Evolutionary conservation across 805 yeast genomes (phyloP).

Genomic region (Phaffomyces opuntiae): DNA sequence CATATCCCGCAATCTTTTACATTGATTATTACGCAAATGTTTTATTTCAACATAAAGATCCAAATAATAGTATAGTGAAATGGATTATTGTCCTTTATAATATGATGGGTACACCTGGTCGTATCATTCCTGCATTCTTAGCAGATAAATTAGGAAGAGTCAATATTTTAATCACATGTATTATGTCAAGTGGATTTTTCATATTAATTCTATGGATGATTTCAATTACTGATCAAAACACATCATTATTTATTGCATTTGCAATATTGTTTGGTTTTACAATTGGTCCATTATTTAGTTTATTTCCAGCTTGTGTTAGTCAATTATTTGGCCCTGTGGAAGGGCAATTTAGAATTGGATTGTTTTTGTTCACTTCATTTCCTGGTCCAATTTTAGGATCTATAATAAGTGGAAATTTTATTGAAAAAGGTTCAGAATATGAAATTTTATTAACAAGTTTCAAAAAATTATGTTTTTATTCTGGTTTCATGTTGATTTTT

Average conservation of each 20-base stretch:
- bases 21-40: slow-evolving; percentile 18
- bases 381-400: slow-evolving; percentile 21
- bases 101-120: slow-evolving; percentile 19
- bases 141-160: slow-evolving; percentile 18
- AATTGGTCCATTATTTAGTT: slow-evolving; percentile 16
- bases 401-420: slow-evolving; percentile 20
- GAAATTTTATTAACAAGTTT: slow-evolving; percentile 9
- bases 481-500: slow-evolving; percentile 14
- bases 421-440: slow-evolving; percentile 4
- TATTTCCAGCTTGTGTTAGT: slow-evolving; percentile 19
- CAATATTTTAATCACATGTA: slow-evolving; percentile 12
- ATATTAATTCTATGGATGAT: slow-evolving; percentile 16
- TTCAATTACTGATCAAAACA: slow-evolving; percentile 10
- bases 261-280: slow-evolving; percentile 16
- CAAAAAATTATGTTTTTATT: slow-evolving; percentile 12
- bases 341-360: slow-evolving; percentile 14
- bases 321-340: slow-evolving; percentile 18
- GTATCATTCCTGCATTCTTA: slow-evolving; percentile 17
- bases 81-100: slow-evolving; percentile 17
- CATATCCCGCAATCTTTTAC: slow-evolving; percentile 21
- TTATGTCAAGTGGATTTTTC: slow-evolving; percentile 5
- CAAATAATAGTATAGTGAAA: slow-evolving; percentile 8
- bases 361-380: slow-evolving; percentile 12
- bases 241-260: slow-evolving; percentile 10
- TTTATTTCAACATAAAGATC: slow-evolving; percentile 6